These are phyloP conservation scores for Pseudocercospora fijiensis DNA, from an alignment of 2,329 filamentous ascomycete species.

Conservation along the genomic window DNA sequence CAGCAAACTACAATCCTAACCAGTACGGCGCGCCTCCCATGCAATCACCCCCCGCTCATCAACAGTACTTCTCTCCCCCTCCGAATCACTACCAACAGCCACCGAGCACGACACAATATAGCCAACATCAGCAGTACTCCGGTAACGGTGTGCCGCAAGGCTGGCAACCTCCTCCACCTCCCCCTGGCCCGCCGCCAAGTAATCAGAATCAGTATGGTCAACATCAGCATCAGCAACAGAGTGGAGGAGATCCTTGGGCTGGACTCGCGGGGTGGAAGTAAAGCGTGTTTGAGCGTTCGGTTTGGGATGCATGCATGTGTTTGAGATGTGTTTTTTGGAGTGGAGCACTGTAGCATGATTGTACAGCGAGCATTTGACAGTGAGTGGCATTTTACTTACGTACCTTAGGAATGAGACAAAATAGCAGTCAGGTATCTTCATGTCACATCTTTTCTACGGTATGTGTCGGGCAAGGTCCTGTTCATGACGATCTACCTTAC, in stretches of 20 bases:
- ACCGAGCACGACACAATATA: slow-evolving; percentile 56
- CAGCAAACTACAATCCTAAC: slow-evolving; percentile 46
- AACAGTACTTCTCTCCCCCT: slow-evolving; percentile 54
- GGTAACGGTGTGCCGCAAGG: slow-evolving; percentile 55
- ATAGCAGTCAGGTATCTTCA: too few relatives aligned
- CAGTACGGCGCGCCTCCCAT: slow-evolving; percentile 42
- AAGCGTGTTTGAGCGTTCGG: slow-evolving; percentile 8
- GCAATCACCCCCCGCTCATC: slow-evolving; percentile 56
- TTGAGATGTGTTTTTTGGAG: background rate
- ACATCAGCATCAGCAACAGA: slow-evolving; percentile 44
- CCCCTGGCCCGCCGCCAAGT: slow-evolving; percentile 61
- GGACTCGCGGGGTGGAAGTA: slow-evolving; percentile 69
- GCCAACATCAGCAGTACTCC: slow-evolving; percentile 56
- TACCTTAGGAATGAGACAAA: background rate
- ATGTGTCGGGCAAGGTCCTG: too few relatives aligned
- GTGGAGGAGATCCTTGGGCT: slow-evolving; percentile 63
- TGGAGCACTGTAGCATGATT: background rate
- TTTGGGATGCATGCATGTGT: background rate
- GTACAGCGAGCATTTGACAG: background rate
- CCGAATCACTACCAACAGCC: slow-evolving; percentile 45
- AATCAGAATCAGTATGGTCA: slow-evolving; percentile 47
- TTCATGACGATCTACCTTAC: too few relatives aligned
- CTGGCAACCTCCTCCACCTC: slow-evolving; percentile 66
- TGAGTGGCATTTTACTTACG: background rate
- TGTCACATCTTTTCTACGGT: too few relatives aligned